phyloP scores from a whole-genome alignment of 2,329 filamentous ascomycete genomes.

The Aureobasidium sp. region DNA sequence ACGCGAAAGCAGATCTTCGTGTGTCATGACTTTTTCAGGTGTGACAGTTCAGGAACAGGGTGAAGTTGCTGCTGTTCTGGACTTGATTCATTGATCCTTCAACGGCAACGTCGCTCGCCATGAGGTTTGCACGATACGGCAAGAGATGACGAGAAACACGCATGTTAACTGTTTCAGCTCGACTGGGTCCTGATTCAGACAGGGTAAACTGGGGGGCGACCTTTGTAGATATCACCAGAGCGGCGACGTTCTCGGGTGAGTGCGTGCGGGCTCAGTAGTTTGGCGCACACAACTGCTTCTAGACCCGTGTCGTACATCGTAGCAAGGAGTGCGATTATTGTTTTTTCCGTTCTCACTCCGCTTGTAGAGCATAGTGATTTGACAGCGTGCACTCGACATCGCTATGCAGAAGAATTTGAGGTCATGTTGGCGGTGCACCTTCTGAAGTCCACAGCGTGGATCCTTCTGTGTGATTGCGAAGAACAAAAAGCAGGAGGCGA shows the following conservation, averaged over 20 bases:
- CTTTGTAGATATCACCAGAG: neutral
- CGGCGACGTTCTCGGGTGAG: too few species aligned
- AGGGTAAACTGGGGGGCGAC: too few species aligned
- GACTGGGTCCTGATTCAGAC: neutral
- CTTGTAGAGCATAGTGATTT: too few species aligned
- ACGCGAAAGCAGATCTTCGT: neutral
- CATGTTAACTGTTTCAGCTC: neutral
- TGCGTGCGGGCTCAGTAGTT: neutral
- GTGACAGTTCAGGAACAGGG: neutral
- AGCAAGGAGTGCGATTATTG: neutral
- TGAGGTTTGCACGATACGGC: neutral
- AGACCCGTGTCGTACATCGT: neutral
- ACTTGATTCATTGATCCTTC: neutral
- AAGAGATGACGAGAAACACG: neutral
- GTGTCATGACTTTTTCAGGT: neutral
- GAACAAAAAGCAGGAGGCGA: too few species aligned
- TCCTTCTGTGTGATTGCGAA: too few species aligned
- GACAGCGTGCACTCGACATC: too few species aligned
- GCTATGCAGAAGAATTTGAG: too few species aligned
- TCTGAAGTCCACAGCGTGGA: too few species aligned
- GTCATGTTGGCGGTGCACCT: too few species aligned
- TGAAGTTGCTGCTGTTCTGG: slow-evolving; percentile 1
- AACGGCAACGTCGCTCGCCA: neutral
- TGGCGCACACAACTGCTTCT: neutral
- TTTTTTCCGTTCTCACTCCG: neutral